These are phyloP conservation scores for Rosa chinensis DNA, from an alignment of 306 rosid genomes.

Conservation along the genomic window DNA sequence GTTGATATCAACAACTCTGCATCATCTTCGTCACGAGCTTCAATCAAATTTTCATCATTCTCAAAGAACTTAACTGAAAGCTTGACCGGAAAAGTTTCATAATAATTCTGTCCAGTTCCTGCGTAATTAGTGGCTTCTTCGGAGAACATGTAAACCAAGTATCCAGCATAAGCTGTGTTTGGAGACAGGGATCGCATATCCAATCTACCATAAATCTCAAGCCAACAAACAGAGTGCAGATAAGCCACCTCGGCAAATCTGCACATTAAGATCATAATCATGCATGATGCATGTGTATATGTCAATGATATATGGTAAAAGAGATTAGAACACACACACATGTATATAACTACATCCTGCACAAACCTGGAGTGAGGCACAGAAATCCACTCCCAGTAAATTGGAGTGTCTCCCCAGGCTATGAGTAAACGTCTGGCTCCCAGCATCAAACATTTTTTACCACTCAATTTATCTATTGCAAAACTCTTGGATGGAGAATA, in stretches of 20 bases:
- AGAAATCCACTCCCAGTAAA: not conserved
- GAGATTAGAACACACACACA: too few species aligned
- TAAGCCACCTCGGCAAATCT: slow-evolving; percentile 7
- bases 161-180: slow-evolving; percentile 1
- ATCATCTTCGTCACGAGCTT: not conserved
- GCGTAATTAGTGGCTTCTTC: not conserved
- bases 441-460: not conserved
- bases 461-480: not conserved
- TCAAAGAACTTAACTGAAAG: not conserved
- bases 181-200: not conserved
- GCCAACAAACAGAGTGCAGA: not conserved
- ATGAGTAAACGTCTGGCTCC: not conserved
- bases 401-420: not conserved
- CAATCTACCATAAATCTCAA: not conserved
- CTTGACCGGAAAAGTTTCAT: not conserved
- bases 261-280: not conserved
- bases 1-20: not conserved
- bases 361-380: not conserved
- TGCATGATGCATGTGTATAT: not conserved
- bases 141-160: slow-evolving; percentile 6
- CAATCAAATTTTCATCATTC: not conserved
- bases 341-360: too few species aligned
- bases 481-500: not conserved
- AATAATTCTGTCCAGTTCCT: not conserved
- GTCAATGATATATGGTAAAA: not conserved